Percentiles rank a stretch among this genome's conserved stretches.
Evolutionary conservation across 2,329 filamentous ascomycete species (phyloP).

Genomic region (Neoarthrinium moseri): DNA sequence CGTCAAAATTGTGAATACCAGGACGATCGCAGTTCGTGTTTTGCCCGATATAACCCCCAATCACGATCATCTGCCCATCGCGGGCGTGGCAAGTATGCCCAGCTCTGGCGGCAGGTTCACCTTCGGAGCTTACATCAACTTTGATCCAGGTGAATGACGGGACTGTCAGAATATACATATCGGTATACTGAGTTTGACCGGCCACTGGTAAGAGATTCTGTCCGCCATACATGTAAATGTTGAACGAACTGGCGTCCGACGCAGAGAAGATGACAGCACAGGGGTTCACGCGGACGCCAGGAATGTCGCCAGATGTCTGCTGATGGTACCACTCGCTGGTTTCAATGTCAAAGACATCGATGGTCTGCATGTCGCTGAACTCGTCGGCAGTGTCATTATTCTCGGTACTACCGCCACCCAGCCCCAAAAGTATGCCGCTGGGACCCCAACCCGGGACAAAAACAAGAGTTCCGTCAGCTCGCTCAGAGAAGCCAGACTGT

Average conservation of each 20-base stretch:
- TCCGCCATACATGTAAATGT: slow-evolving; percentile 76
- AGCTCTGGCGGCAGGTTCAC: slow-evolving; percentile 58
- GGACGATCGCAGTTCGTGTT: slow-evolving; percentile 64
- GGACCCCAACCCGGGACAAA: slow-evolving; percentile 75
- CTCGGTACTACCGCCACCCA: slow-evolving; percentile 63
- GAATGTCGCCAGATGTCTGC: slow-evolving; percentile 61
- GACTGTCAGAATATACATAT: slow-evolving; percentile 74
- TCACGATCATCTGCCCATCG: slow-evolving; percentile 68
- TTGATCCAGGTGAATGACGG: slow-evolving; percentile 73
- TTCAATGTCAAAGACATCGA: slow-evolving; percentile 77
- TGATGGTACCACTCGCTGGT: slow-evolving; percentile 73
- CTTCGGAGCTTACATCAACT: slow-evolving; percentile 49
- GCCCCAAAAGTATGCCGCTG: slow-evolving; percentile 67
- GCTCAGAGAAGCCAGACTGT: slow-evolving; percentile 65
- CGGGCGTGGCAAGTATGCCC: slow-evolving; percentile 70
- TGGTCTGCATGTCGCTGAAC: slow-evolving; percentile 53
- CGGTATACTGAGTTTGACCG: slow-evolving; percentile 59
- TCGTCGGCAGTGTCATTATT: slow-evolving; percentile 47
- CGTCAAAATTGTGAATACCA: slow-evolving; percentile 73
- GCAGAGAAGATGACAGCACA: slow-evolving; percentile 69
- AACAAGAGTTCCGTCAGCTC: slow-evolving; percentile 71
- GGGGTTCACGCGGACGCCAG: slow-evolving; percentile 67
- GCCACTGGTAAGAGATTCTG: slow-evolving; percentile 68
- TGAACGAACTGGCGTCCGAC: slow-evolving; percentile 71
- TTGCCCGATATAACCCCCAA: slow-evolving; percentile 66